Evolutionary conservation across 2,329 filamentous ascomycete species (phyloP), one percentile per base, ranked within the genome.

Genomic region (Claviceps sp.): DNA sequence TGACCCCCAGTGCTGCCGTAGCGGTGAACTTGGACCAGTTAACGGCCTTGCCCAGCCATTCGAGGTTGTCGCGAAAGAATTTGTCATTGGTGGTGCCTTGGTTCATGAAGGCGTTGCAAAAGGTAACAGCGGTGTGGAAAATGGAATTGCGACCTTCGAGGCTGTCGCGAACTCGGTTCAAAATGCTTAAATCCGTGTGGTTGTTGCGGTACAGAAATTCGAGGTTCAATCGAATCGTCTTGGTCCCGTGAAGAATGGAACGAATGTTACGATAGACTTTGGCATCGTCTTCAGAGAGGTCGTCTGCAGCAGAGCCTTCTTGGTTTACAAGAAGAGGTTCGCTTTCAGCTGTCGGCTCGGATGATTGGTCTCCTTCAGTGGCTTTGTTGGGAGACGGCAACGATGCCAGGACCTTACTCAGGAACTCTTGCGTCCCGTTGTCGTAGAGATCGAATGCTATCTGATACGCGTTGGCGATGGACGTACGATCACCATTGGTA

Each of bases 11-110:
- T 7, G 93, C 93, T 52, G 93, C 93, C 4, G 93, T 98, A 14
- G 93, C 93, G 0, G 93, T 96, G 67, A 98, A 98, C 67, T 98
- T 98, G 55, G 90, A 96, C 93, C 93, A 98, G 72, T 98, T 98
- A 47, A 97, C 89, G 26, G 93, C 93, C 74, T 97, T 98, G 55
- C 91, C 90, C 3, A 98, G 73, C 93, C 93, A 98, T 59, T 98
- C 93, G 24, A 98, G 72, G 65, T 98, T 98, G 63, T 97, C 89
- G 7, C 94, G 81, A 81, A 98, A 97, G 72, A 98, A 98, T 63
- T 91, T 94, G 71, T 98, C 93, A 61, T 95, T 93, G 0, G 91
- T 96, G 0, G 93, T 98, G 54, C 93, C 94, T 51, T 95, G 90
- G 66, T 98, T 95, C 93, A 98, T 98, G 67, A 98, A 97, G 11